Percentiles rank a stretch among this genome's conserved stretches.
These are phyloP conservation scores for Chamaecrista fasciculata DNA, from an alignment of 306 rosid genomes.

Conservation along the genomic window DNA sequence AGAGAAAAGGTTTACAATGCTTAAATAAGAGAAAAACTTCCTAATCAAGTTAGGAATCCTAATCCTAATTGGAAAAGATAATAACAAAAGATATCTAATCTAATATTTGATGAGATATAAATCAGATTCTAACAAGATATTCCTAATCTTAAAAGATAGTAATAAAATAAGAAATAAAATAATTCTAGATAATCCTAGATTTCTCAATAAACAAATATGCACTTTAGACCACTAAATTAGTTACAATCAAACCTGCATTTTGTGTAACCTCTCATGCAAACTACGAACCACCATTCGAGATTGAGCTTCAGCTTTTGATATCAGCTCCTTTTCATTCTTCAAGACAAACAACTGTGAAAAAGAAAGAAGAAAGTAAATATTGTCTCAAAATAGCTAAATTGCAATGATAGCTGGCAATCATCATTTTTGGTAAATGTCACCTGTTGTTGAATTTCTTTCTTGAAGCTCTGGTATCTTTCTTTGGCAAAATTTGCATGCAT, in stretches of 20 bases:
- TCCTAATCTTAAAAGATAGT: too few species aligned
- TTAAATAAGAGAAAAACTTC: too few species aligned
- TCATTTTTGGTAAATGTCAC: conserved; percentile 12
- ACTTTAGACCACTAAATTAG: not conserved
- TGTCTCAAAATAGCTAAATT: not conserved
- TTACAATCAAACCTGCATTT: conserved; percentile 32
- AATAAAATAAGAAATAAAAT: too few species aligned
- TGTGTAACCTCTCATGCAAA: conserved; percentile 28
- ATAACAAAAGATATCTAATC: too few species aligned
- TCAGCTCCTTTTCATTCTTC: conserved; percentile 28
- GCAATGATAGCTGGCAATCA: not conserved
- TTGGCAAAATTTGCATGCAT: conserved; percentile 19
- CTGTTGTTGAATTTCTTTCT: conserved; percentile 28
- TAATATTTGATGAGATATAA: too few species aligned
- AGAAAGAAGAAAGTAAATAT: not conserved
- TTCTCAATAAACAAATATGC: too few species aligned
- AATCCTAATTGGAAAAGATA: too few species aligned
- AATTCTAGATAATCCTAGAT: too few species aligned
- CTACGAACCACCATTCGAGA: conserved; percentile 12
- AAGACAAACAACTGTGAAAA: conserved; percentile 23
- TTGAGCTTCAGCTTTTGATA: conserved; percentile 31
- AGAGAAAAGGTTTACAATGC: too few species aligned
- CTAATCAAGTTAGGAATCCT: too few species aligned
- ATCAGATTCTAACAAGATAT: too few species aligned
- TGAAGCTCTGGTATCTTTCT: conserved; percentile 21